Conservation (phyloP, 23 red algal genomes). For the Gracilaria caudata region DNA sequence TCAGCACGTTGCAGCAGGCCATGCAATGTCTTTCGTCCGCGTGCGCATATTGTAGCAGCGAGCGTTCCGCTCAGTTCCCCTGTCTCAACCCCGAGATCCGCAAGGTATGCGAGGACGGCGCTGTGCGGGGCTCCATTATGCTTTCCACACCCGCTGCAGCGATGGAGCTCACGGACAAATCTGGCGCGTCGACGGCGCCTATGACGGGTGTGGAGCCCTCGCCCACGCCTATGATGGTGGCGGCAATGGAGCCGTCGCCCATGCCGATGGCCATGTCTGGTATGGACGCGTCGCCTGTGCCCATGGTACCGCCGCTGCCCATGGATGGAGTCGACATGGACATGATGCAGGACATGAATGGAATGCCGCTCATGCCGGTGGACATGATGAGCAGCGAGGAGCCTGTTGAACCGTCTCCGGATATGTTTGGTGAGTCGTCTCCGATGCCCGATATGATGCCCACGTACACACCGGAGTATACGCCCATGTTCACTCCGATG, state of each 20-base stretch:
- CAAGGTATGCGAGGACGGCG: not conserved
- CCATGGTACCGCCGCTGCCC: not conserved
- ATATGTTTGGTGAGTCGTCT: not conserved
- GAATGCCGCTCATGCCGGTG: not conserved
- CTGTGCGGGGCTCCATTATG: not conserved
- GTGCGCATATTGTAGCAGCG: not conserved
- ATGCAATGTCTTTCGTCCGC: constrained; percentile 3
- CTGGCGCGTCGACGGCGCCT: not conserved
- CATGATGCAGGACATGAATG: not conserved
- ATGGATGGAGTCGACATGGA: not conserved
- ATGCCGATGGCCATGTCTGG: not conserved
- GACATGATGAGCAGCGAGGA: not conserved
- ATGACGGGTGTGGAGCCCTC: not conserved
- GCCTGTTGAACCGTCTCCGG: not conserved
- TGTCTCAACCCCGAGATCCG: not conserved
- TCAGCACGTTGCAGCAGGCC: not conserved
- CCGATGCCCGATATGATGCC: not conserved
- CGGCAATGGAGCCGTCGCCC: not conserved
- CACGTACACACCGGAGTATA: not conserved
- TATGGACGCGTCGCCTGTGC: not conserved
- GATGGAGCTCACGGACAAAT: not conserved
- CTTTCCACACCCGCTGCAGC: not conserved
- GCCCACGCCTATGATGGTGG: not conserved
- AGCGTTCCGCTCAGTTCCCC: not conserved
- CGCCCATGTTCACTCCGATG: not conserved